Percentiles rank a stretch among this genome's conserved stretches.
Evolutionary conservation across 345 rosid genomes (phyloP).

Genomic region (Citrus hindsii): DNA sequence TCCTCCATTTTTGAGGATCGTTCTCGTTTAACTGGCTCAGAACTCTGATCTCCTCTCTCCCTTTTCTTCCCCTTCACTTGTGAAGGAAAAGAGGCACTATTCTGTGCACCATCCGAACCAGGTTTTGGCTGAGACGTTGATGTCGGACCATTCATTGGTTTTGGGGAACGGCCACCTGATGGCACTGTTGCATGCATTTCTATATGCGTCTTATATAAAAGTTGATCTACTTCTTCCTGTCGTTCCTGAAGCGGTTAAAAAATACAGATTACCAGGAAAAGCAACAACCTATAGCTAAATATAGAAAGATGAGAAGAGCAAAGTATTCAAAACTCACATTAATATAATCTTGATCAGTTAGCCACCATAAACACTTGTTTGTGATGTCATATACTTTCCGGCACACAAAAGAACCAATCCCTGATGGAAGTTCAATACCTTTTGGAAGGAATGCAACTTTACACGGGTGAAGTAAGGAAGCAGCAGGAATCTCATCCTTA

Average conservation of each 20-base stretch:
- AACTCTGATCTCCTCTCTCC: constrained; percentile 76
- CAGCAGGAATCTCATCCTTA: constrained; percentile 87
- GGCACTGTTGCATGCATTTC: constrained; percentile 85
- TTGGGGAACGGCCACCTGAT: constrained; percentile 82
- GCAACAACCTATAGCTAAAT: not conserved
- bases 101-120: constrained; percentile 64
- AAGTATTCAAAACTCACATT: constrained; percentile 51
- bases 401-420: constrained; percentile 77
- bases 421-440: constrained; percentile 76
- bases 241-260: constrained; percentile 39
- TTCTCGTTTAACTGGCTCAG: constrained; percentile 68
- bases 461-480: constrained; percentile 87
- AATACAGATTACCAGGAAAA: not conserved
- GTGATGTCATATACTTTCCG: constrained; percentile 77
- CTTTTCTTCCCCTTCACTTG: constrained; percentile 89
- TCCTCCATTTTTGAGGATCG: constrained; percentile 58
- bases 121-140: constrained; percentile 69
- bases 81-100: constrained; percentile 50
- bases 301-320: not conserved
- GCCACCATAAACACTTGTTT: constrained; percentile 84
- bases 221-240: constrained; percentile 74
- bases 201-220: constrained; percentile 54
- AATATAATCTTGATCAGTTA: constrained; percentile 83
- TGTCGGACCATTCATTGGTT: constrained; percentile 68
- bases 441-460: constrained; percentile 89